Base-by-base conservation (phyloP, 805 yeast species). In the Candida peoriensis region DNA sequence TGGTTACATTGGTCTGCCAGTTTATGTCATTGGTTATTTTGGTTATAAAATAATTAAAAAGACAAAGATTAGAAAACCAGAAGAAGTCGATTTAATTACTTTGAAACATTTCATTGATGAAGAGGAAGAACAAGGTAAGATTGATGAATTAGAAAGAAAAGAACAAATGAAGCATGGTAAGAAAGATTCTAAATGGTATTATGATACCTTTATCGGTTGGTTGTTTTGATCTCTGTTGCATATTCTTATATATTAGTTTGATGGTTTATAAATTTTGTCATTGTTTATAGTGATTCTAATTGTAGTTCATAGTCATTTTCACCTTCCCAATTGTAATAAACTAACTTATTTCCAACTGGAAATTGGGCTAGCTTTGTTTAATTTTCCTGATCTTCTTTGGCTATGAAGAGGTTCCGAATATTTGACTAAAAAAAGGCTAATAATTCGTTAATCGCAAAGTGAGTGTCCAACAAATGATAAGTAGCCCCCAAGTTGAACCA, bases 1-100 rank as follows among this genome's bases (percentile, higher is more conserved):
- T 25, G 89, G 89, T 31, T 83, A 83, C 61, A 79, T 83, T 49
- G 84, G 85, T 60, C 62, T 79, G 38, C 70, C 87, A 6, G 80
- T 77, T 16, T 54, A 78, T 28, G 76, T 84, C 14, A 85, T 80
- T 26, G 84, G 81, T 42, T 79, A 79, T 48, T 71, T 83, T n/a
- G 84, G 83, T 10, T 78, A 75, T 65, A 81, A 79, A 60, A n/a
- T 77, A 27, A 46, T 62, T 44, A 59, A 57, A 52, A 75, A 67
- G 50, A 67, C 82, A 21, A 66, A 64, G 44, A 39, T 65, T 23
- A 63, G 73, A 34, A 57, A 50, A 25, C 70, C 82, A 6, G 63
- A 59, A 32, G 83, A 79, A 44, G 80, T 72, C 18, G 88, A 81
- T 55, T 62, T 78, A 53, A 58, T 54, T 30, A 74, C 83, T 9